phyloP scores from a whole-genome alignment of 306 rosid genomes.

The Cercis canadensis region DNA sequence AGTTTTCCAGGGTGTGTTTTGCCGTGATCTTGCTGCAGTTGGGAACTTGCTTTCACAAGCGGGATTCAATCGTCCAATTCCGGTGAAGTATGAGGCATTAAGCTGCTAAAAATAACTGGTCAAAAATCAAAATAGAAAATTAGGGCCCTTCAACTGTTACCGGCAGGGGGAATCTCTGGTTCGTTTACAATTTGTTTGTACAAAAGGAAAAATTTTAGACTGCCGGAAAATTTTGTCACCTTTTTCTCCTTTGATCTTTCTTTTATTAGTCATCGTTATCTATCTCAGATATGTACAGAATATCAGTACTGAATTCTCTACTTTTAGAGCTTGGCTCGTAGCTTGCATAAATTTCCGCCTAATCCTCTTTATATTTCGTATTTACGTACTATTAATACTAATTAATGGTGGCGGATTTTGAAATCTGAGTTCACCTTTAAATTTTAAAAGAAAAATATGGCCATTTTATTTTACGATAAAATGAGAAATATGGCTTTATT shows the following conservation, averaged over 20 bases:
- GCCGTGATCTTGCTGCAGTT: conserved; percentile 83
- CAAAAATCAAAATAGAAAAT: not conserved
- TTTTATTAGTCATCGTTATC: conserved; percentile 37
- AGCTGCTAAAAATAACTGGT: conserved; percentile 66
- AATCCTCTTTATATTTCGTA: conserved; percentile 14
- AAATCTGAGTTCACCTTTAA: not conserved
- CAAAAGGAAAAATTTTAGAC: conserved; percentile 46
- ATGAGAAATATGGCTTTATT: not conserved
- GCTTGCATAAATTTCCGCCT: not conserved
- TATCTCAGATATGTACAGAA: conserved; percentile 62
- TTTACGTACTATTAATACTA: not conserved
- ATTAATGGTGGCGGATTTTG: not conserved
- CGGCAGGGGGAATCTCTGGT: conserved; percentile 50
- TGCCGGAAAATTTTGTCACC: conserved; percentile 87
- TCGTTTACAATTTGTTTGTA: conserved; percentile 52
- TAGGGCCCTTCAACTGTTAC: conserved; percentile 42
- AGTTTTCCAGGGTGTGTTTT: conserved; percentile 83
- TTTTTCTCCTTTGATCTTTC: conserved; percentile 30
- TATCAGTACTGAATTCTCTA: conserved; percentile 48
- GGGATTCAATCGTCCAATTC: conserved; percentile 77
- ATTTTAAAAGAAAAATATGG: not conserved
- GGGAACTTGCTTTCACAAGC: conserved; percentile 81
- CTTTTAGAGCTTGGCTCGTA: conserved; percentile 29
- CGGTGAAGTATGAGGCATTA: conserved; percentile 86
- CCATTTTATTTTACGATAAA: not conserved